phyloP scores from a whole-genome alignment of 805 yeast species.

The Lachancea thermotolerans region DNA sequence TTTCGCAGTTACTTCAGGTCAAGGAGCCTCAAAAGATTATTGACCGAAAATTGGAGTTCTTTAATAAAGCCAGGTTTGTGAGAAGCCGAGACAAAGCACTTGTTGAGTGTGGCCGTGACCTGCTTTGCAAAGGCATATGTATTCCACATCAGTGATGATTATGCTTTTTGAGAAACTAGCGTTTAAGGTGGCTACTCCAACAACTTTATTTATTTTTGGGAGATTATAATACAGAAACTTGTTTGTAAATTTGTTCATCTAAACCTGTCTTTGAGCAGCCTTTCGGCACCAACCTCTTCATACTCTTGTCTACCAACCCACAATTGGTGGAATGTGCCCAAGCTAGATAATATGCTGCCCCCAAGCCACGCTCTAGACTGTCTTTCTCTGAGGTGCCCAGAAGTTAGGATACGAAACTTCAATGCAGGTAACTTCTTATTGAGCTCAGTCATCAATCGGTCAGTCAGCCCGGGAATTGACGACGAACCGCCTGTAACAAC shows the following conservation, averaged over 20 bases:
- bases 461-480: slow-evolving; percentile 73
- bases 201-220: neutral
- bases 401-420: slow-evolving; percentile 75
- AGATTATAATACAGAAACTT: slow-evolving; percentile 1
- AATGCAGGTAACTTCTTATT: slow-evolving; percentile 70
- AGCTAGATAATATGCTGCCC: slow-evolving; percentile 77
- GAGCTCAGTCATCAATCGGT: slow-evolving; percentile 66
- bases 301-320: slow-evolving; percentile 89
- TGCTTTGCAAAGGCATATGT: slow-evolving; percentile 29
- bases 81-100: slow-evolving; percentile 34
- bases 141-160: slow-evolving; percentile 12
- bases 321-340: slow-evolving; percentile 91
- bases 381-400: slow-evolving; percentile 73
- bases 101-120: slow-evolving; percentile 33
- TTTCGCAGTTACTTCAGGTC: slow-evolving; percentile 51
- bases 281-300: slow-evolving; percentile 81
- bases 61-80: slow-evolving; percentile 32
- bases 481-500: slow-evolving; percentile 83
- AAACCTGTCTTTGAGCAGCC: slow-evolving; percentile 73
- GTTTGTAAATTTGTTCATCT: slow-evolving; percentile 39
- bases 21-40: slow-evolving; percentile 34
- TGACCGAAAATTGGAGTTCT: slow-evolving; percentile 32
- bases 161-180: neutral
- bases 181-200: neutral
- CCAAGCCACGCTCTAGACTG: slow-evolving; percentile 86